Base-by-base conservation (phyloP, 1,284 basidiomycete genomes). In the Porogramme epimiltina region DNA sequence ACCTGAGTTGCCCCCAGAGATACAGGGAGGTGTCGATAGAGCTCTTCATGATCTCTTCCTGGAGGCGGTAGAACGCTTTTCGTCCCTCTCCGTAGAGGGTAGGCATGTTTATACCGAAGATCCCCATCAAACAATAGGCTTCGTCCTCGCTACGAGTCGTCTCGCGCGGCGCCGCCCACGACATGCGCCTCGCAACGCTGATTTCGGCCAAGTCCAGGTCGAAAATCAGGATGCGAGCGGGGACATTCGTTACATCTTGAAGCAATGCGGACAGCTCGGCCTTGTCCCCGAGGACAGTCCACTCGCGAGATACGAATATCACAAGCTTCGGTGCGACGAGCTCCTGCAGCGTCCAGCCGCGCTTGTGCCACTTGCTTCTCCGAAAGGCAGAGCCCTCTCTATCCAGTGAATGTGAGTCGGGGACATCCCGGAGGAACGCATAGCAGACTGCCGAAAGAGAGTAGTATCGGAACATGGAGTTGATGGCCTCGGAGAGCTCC, bases 91-190 rank as follows among this genome's bases (percentile, higher is more conserved):
- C 47, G 33, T 43, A 49, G 11, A 49, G 33, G 6, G 34, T 25
- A 6, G 47, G 23, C 8, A 49, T 42, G 24, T 23, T 36, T 22
- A 49, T 42, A 8, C 31, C 31, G 36, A 49, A 49, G 15, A 49
- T 42, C 11, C 47, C 47, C 33, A 49, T 25, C 13, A 49, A 40
- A 6, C 16, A 49, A 31, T 49, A 49, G 2, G 47, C 47, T 8
- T 49, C 24, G 33, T 49, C 47, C 33, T 49, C 47, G 2, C 18
- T 15, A 4, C 47, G 16, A 5, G 41, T 36, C 15, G 47, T 49
- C 11, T 26, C 11, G 22, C 47, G 19, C 2, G 22, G 15, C 2
- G 47, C 24, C 3, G 47, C 47, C 47, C 47, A 49, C 10, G 41
- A 37, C 41, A 49, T 43, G 6, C 47, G 31, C 5, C 18, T n/a